Evolutionary conservation across 345 rosid genomes (phyloP).

Genomic region (Luvunga scandens): DNA sequence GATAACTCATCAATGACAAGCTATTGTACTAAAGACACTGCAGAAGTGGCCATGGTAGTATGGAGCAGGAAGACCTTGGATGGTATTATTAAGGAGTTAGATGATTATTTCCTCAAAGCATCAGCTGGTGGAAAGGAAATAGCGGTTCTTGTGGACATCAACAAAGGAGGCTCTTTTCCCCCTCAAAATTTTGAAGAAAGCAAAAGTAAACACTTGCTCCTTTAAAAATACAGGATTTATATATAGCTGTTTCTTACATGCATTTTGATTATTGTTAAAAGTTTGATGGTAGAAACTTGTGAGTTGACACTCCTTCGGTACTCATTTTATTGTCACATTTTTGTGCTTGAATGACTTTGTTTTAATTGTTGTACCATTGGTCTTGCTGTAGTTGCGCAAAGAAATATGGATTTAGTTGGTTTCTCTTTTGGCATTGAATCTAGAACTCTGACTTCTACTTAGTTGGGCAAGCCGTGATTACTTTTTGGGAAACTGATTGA

Average conservation of each 20-base stretch:
- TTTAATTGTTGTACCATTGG: background rate
- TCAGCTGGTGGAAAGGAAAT: conserved; percentile 72
- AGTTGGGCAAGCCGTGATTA: too few relatives aligned
- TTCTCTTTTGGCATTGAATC: background rate
- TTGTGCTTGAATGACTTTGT: background rate
- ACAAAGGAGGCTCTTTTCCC: conserved; percentile 42
- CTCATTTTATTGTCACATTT: background rate
- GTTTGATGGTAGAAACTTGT: background rate
- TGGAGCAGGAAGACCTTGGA: conserved; percentile 63
- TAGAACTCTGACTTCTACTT: background rate
- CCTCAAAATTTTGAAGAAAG: conserved; percentile 52
- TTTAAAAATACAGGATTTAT: background rate
- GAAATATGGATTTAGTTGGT: background rate
- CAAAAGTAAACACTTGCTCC: conserved; percentile 47
- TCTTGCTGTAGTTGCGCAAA: background rate
- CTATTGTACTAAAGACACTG: conserved; percentile 46
- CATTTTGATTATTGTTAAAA: background rate
- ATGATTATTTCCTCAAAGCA: conserved; percentile 87
- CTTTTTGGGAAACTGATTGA: too few relatives aligned
- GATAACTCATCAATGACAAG: conserved; percentile 58
- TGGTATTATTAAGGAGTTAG: conserved; percentile 68
- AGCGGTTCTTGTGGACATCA: conserved; percentile 65
- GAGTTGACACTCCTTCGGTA: background rate
- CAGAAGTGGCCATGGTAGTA: conserved; percentile 31
- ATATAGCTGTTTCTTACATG: background rate